Percentiles rank a stretch among this genome's conserved stretches.
phyloP scores from a whole-genome alignment of 768 basidiomycete genomes.

The Collybia sordida region DNA sequence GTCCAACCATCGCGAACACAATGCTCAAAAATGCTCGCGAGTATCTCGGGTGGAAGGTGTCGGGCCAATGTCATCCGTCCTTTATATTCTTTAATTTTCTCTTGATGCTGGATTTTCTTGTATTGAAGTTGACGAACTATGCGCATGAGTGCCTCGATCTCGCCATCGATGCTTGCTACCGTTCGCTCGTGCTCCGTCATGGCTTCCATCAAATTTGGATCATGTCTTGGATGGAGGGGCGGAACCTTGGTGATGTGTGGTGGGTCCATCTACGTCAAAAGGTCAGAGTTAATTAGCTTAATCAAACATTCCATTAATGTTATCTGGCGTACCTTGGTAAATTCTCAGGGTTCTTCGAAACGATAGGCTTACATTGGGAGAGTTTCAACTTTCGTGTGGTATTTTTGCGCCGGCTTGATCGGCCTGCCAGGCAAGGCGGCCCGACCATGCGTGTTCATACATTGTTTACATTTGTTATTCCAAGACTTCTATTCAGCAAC shows the following conservation, averaged over 20 bases:
- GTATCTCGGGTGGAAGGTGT: conserved; percentile 54
- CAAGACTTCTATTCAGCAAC: background rate
- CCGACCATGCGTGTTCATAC: no score
- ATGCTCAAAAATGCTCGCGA: conserved; percentile 52
- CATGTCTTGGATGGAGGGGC: background rate
- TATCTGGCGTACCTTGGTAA: no score
- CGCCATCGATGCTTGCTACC: conserved; percentile 38
- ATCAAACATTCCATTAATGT: background rate
- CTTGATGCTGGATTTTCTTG: conserved; percentile 38
- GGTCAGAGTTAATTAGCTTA: background rate
- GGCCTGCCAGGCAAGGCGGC: no score
- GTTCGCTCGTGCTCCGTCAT: conserved; percentile 38
- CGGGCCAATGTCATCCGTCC: conserved; percentile 54
- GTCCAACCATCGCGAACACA: conserved; percentile 53
- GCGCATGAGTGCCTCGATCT: conserved; percentile 40
- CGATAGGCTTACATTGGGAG: no score
- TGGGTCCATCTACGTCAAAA: background rate
- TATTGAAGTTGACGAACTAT: conserved; percentile 42
- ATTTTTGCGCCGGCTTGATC: no score
- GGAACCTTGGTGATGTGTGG: background rate
- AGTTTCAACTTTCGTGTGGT: no score
- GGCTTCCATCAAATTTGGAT: conserved; percentile 7
- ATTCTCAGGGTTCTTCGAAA: no score
- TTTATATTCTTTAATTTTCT: conserved; percentile 41
- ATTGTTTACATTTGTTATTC: background rate